Percentiles rank a stretch among this genome's conserved stretches.
Conservation (phyloP, 1,139 yeast genomes). For the Protomyces arabidopsidicola region DNA sequence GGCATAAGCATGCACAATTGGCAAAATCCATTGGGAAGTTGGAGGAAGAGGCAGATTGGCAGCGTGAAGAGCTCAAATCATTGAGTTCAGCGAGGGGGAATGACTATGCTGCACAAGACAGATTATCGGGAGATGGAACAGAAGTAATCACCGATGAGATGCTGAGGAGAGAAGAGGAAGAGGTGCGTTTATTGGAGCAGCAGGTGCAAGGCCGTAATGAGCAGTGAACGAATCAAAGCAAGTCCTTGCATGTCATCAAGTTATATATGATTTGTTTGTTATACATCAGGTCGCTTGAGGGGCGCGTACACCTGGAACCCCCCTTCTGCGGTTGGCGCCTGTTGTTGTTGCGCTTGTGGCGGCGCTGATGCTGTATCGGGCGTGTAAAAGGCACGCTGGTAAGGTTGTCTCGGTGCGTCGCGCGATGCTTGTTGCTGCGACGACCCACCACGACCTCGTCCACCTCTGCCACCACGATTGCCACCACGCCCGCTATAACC, state of each 20-base stretch:
- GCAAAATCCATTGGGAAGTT: background rate
- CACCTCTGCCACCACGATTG: background rate
- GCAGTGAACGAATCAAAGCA: no score
- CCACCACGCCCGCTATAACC: background rate
- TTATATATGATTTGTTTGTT: no score
- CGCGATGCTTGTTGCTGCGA: background rate
- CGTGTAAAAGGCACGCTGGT: background rate
- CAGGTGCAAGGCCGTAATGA: background rate
- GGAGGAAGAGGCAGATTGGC: constrained; percentile 8
- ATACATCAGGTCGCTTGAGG: background rate
- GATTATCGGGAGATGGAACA: background rate
- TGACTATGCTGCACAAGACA: background rate
- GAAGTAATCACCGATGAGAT: constrained; percentile 11
- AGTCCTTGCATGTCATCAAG: no score
- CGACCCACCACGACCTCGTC: background rate
- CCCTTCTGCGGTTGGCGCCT: background rate
- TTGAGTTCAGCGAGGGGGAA: background rate
- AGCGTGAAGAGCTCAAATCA: constrained; percentile 3
- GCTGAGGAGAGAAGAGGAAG: constrained; percentile 16
- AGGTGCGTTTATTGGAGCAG: constrained; percentile 2
- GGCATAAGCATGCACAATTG: constrained; percentile 3
- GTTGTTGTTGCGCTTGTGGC: background rate
- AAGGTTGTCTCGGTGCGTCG: background rate
- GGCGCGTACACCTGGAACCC: background rate
- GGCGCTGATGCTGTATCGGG: background rate